Base-by-base conservation (phyloP, 805 yeast species). In the Zygotorulaspora chibaensis region DNA sequence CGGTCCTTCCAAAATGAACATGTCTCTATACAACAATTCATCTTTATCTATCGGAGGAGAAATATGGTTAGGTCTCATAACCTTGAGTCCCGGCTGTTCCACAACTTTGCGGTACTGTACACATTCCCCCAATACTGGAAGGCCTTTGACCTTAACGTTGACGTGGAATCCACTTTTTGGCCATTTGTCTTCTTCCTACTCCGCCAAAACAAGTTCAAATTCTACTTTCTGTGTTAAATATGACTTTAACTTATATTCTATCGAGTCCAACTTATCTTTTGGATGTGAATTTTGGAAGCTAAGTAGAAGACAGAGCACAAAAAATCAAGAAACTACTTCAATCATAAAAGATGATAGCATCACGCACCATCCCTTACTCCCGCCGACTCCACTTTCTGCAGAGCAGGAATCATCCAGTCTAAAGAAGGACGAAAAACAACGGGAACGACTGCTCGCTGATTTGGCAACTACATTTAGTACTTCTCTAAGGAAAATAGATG, bases 131-230 rank as follows among this genome's bases (percentile, higher is more conserved):
- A 79, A 86, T 35, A 85, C 96, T 0, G 95, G 95, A 3, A 84
- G 87, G 51, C 99, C 99, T 0, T 67, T 90, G 51, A 86, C 96
- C 0, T 77, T 93, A 75, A 85, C 98, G 0, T 59, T 91, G 33
- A 83, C 96, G 0, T 74, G 84, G 47, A 93, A 93, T 62, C 99
- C 99, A 1, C 70, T 93, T 12, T 71, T 91, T 61, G 99, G 99
- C 2, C 90, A 89, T 53, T 67, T 93, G 1, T 83, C 95, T 2
- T 83, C 95, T 1, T 84, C 96, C 0, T 93, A 90, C 61, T 80
- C 96, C 1, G 87, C 89, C 28, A 82, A 83, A 57, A 86, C 96
- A 0, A 79, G 87, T 4, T 74, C 80, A 2, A 75, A 78, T 26
- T 79, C 91, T 1, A 83, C 95, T 0, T 82, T 91, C 44, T 80